These are phyloP conservation scores for Crithidia thermophila DNA, from an alignment of 208 protist species.

Conservation along the genomic window DNA sequence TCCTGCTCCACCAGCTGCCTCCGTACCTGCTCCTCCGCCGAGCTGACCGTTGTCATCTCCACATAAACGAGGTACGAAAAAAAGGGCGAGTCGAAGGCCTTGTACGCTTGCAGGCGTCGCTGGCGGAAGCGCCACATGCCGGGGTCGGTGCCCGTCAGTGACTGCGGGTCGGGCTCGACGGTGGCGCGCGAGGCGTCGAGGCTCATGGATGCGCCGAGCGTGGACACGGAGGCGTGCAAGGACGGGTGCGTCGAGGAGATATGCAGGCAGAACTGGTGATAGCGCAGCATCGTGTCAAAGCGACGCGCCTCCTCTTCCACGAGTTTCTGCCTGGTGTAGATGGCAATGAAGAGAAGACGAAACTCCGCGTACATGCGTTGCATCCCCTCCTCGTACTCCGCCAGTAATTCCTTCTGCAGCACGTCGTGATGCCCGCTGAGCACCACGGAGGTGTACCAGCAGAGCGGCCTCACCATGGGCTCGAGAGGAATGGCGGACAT, in stretches of 20 bases:
- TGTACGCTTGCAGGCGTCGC: slow-evolving; percentile 33
- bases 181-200: not conserved
- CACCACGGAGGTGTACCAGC: slow-evolving; percentile 54
- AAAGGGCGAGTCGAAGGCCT: slow-evolving; percentile 48
- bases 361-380: slow-evolving; percentile 20
- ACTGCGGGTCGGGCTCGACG: not conserved
- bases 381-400: slow-evolving; percentile 26
- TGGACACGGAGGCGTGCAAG: not conserved
- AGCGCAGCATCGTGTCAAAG: slow-evolving; percentile 40
- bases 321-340: slow-evolving; percentile 38
- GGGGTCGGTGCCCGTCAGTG: not conserved
- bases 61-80: slow-evolving; percentile 44
- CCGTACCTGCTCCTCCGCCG: slow-evolving; percentile 34
- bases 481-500: slow-evolving; percentile 47
- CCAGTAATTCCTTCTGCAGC: slow-evolving; percentile 39
- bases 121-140: slow-evolving; percentile 29
- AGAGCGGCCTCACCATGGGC: slow-evolving; percentile 36
- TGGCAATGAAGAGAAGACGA: slow-evolving; percentile 26
- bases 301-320: slow-evolving; percentile 42
- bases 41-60: slow-evolving; percentile 28
- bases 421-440: slow-evolving; percentile 24
- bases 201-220: not conserved
- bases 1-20: slow-evolving; percentile 15
- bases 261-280: slow-evolving; percentile 46
- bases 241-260: slow-evolving; percentile 16